Evolutionary conservation across 2,329 filamentous ascomycete genomes (phyloP).

Genomic region (Stachybotrys echinatus): DNA sequence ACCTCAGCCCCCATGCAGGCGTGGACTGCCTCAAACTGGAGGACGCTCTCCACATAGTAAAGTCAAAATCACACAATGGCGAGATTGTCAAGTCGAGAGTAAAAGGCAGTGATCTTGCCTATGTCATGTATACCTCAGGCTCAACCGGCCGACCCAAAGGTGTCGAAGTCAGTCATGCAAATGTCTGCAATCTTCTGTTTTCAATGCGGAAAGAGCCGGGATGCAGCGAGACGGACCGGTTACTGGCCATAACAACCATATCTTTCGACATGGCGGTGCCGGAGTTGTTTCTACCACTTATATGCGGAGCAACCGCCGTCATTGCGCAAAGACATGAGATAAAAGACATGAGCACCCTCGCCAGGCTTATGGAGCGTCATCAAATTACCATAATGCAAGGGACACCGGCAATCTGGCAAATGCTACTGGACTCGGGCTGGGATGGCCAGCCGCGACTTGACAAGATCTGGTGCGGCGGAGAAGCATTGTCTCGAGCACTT

Average conservation of each 20-base stretch:
- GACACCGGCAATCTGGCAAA: constrained; percentile 12
- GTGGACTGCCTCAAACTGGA: constrained; percentile 1
- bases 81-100: background rate
- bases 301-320: constrained; percentile 9
- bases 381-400: constrained; percentile 10
- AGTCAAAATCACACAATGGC: background rate
- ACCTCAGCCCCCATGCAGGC: background rate
- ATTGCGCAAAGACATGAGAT: constrained; percentile 8
- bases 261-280: constrained; percentile 12
- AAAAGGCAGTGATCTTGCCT: constrained; percentile 15
- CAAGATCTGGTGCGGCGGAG: constrained; percentile 9
- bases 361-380: constrained; percentile 7
- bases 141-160: constrained; percentile 31
- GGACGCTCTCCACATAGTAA: background rate
- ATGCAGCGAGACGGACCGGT: constrained; percentile 7
- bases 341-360: constrained; percentile 6
- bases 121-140: constrained; percentile 25
- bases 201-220: constrained; percentile 8
- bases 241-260: constrained; percentile 12
- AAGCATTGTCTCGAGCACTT: constrained; percentile 5
- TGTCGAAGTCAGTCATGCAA: constrained; percentile 21
- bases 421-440: constrained; percentile 12
- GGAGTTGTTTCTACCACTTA: constrained; percentile 11
- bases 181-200: constrained; percentile 6
- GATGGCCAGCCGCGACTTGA: constrained; percentile 5